Evolutionary conservation across 768 basidiomycete species (phyloP), one percentile per base, ranked within the genome.

Genomic region (Lentinula sp.): DNA sequence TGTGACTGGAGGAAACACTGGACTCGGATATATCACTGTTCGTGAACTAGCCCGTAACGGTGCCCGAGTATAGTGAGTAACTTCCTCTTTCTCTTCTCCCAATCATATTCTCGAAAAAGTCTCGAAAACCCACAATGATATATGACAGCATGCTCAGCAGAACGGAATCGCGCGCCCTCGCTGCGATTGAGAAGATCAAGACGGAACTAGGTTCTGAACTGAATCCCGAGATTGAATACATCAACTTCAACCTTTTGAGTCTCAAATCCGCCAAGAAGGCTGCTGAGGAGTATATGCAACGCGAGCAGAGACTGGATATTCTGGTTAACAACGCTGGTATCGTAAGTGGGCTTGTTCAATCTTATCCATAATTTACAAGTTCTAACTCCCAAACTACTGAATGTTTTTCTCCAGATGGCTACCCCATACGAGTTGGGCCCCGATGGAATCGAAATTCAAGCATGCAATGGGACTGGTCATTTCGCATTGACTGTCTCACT

Each of bases 251-350:
- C 28, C 54, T 63, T 23, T 28, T 36, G 6, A 60, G 43, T 28
- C 39, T 63, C 18, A 46, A 46, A 23, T 35, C 59, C 43, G 59
- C 42, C 8, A 63, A 60, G 35, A 18, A 36, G 43, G 60, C 62
- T 1, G 62, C 62, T 10, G 53, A 63, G 37, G 43, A 60, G 48
- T 61, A 61, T 28, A 32, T 63, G 23, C 32, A 48, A 32, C 42
- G 28, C 7, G 62, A 63, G 37, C 20, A 5, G 12, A 60, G 62
- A 20, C 60, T 63, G 20, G 62, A 63, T 55, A 61, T 63, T n/a
- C 35, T 63, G n/a, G 54, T 63, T 9, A 61, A 61, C 36, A 63
- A 63, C 53, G 62, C 62, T 15, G 62, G 62, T 9, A 49, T 63
- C 50, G 59, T 63, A 56, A 43, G 59, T 61, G 18, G 10, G 43